Conservation (phyloP, 495 filamentous ascomycete genomes). For the Pyronema domesticum region DNA sequence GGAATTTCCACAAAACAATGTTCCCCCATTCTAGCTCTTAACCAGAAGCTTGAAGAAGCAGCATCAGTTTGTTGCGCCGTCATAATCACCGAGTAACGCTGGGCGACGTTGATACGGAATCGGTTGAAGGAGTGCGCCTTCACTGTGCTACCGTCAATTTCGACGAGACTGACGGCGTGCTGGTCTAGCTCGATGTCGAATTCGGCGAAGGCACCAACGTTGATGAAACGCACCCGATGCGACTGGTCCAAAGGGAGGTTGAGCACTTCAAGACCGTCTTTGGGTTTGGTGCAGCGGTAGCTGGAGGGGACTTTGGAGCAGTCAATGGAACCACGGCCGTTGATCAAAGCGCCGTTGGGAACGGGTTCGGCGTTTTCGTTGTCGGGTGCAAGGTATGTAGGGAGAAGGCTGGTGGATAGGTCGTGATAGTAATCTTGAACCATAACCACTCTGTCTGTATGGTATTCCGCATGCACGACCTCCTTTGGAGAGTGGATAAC, state of each 20-base stretch:
- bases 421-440: slow-evolving; percentile 44
- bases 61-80: slow-evolving; percentile 33
- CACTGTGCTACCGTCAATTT: slow-evolving; percentile 55
- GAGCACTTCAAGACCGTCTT: slow-evolving; percentile 29
- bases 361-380: slow-evolving; percentile 39
- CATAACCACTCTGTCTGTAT: slow-evolving; percentile 36
- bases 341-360: slow-evolving; percentile 48
- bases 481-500: slow-evolving; percentile 34
- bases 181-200: slow-evolving; percentile 37
- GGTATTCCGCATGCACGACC: slow-evolving; percentile 25
- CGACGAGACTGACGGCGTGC: slow-evolving; percentile 37
- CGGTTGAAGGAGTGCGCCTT: slow-evolving; percentile 35
- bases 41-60: slow-evolving; percentile 35
- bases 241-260: slow-evolving; percentile 33
- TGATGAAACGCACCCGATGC: slow-evolving; percentile 54
- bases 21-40: slow-evolving; percentile 38
- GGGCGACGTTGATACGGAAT: slow-evolving; percentile 46
- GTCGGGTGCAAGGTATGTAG: slow-evolving; percentile 33
- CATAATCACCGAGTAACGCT: slow-evolving; percentile 48
- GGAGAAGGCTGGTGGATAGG: slow-evolving; percentile 31
- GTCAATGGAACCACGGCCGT: slow-evolving; percentile 36
- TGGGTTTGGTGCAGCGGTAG: slow-evolving; percentile 30
- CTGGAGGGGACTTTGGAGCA: slow-evolving; percentile 32
- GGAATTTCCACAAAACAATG: slow-evolving; percentile 37
- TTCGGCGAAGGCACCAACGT: slow-evolving; percentile 42